Conservation (phyloP, 2,329 filamentous ascomycete genomes). For the Chaetomiaceae sp. region DNA sequence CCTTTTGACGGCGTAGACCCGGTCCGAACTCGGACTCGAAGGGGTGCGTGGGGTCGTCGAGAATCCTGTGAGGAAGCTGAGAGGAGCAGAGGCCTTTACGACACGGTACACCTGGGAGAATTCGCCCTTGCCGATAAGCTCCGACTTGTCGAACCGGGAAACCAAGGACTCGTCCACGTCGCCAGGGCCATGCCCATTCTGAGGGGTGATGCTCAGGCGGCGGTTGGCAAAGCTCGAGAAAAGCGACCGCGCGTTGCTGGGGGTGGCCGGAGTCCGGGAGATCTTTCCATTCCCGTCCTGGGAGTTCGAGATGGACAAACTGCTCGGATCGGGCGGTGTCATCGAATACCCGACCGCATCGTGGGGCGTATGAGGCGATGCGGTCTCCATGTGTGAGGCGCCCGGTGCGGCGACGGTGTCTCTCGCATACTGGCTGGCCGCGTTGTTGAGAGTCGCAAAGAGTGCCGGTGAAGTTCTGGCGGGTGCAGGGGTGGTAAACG, state of each 20-base stretch:
- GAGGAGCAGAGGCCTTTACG: constrained; percentile 33
- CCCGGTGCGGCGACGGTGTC: constrained; percentile 52
- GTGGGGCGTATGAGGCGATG: constrained; percentile 72
- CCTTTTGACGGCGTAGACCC: constrained; percentile 91
- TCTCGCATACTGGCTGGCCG: constrained; percentile 48
- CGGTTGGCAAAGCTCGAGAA: constrained; percentile 49
- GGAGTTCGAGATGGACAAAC: constrained; percentile 72
- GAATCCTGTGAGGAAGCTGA: constrained; percentile 30
- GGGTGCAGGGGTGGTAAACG: constrained; percentile 35
- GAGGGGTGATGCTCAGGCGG: constrained; percentile 61
- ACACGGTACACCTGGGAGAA: constrained; percentile 92
- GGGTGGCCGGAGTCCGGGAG: constrained; percentile 68
- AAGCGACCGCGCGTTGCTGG: constrained; percentile 59
- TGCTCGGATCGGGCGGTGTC: constrained; percentile 74
- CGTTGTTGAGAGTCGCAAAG: constrained; percentile 28
- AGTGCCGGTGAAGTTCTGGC: constrained; percentile 26
- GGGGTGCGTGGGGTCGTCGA: constrained; percentile 44
- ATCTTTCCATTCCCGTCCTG: constrained; percentile 31
- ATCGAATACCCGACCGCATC: constrained; percentile 66
- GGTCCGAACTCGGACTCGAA: constrained; percentile 49
- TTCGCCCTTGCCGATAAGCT: constrained; percentile 78
- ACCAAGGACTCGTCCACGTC: constrained; percentile 73
- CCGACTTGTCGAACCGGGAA: constrained; percentile 74
- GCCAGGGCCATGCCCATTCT: constrained; percentile 64
- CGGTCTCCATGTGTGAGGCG: constrained; percentile 48